Evolutionary conservation across 139 green algal genomes (phyloP), one percentile per base, ranked within the genome.

Genomic region (Chlorella sorokiniana): DNA sequence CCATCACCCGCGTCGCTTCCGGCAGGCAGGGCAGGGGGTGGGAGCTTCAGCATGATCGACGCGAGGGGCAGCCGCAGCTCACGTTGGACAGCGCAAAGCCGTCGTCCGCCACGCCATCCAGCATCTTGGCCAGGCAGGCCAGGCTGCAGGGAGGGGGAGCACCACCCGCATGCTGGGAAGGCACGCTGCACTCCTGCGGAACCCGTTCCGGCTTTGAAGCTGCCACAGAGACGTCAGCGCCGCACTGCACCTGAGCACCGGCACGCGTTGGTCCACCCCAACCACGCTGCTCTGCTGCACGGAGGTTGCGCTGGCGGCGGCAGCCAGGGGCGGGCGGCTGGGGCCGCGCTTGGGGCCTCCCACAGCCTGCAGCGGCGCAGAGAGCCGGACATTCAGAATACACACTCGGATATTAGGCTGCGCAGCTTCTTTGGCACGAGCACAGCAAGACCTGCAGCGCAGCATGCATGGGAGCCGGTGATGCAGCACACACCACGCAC

Each of bases 211-310:
- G n/a, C n/a, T n/a, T n/a, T n/a, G n/a, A n/a, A n/a, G n/a, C n/a
- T n/a, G n/a, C n/a, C n/a, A n/a, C n/a, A n/a, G n/a, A n/a, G n/a
- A n/a, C n/a, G n/a, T n/a, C n/a, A n/a, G n/a, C n/a, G n/a, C 48
- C 48, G 48, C 62, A 70, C 27, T 22, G 2, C 31, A 63, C 51
- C 72, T 81, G 59, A 81, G 42, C 14, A 80, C 82, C 3, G 87
- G 87, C 22, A 41, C 31, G 1, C 83, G 88, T 11, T 41, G 27
- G 23, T 86, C 76, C 1, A 86, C 51, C 1, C 79, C 76, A 0
- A 78, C 76, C 38, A 84, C 76, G 0, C 42, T 42, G 8, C 33
- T 54, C 3, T 31, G 37, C 73, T 69, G 65, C 56, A 0, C 54
- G 11, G 44, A 18, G 2, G 10, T 23, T 6, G 64, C 54, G 11